phyloP scores from a whole-genome alignment of 176 grass and related monocot species.

The Olyra latifolia region DNA sequence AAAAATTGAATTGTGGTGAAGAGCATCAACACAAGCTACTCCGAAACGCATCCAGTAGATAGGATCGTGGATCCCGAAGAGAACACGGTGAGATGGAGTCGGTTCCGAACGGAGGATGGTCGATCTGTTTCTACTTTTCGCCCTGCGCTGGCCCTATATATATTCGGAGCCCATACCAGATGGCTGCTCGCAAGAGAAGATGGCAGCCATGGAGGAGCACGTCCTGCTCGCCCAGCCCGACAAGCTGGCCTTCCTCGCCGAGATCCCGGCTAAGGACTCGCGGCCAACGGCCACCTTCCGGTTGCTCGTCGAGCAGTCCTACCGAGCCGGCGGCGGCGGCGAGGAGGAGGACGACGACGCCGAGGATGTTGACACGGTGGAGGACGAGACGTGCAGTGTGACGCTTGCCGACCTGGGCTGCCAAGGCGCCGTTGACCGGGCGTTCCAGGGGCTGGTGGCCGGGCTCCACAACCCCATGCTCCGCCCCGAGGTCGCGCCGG shows the following conservation, averaged over 20 bases:
- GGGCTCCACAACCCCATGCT: constrained; percentile 5
- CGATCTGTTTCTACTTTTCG: too few species aligned
- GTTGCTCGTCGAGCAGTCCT: constrained; percentile 19
- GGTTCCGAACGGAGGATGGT: too few species aligned
- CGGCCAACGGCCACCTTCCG: constrained; percentile 1
- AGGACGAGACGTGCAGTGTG: constrained; percentile 14
- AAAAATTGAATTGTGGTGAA: too few species aligned
- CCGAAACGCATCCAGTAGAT: too few species aligned
- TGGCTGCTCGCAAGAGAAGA: too few species aligned
- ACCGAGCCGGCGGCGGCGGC: not conserved
- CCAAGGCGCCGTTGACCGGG: not conserved
- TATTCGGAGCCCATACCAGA: not conserved
- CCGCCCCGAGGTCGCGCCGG: not conserved
- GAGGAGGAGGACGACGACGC: not conserved
- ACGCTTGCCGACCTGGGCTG: not conserved
- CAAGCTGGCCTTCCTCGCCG: constrained; percentile 1
- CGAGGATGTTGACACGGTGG: not conserved
- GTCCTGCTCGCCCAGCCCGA: not conserved
- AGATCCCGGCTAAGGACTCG: not conserved
- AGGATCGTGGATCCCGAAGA: too few species aligned
- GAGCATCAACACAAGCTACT: too few species aligned
- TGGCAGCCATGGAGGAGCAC: not conserved
- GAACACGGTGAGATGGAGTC: too few species aligned
- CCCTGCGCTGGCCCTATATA: too few species aligned
- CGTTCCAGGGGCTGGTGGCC: constrained; percentile 3